These are phyloP conservation scores for Sphagnum tenellum DNA, from an alignment of 225 moss, liverwort and hornwort genomes.

Conservation along the genomic window DNA sequence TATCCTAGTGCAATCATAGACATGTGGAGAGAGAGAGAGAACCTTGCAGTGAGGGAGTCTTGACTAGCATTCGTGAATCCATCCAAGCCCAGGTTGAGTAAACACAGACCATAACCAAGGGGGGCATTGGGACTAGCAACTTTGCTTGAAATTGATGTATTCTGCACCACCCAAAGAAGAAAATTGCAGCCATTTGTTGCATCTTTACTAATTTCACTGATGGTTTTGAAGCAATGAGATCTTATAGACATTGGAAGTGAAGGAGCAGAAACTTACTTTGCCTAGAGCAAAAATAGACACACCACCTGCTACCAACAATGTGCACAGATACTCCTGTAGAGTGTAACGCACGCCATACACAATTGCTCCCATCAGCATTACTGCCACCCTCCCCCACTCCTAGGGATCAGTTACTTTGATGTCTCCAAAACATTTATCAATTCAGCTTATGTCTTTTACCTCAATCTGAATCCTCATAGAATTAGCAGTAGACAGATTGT, in stretches of 20 bases:
- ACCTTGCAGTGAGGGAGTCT: slow-evolving; percentile 73
- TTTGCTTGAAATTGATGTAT: slow-evolving; percentile 38
- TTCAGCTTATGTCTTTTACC: not conserved
- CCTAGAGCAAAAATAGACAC: slow-evolving; percentile 33
- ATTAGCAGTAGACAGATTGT: no score
- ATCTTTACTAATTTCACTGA: not conserved
- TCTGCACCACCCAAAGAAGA: slow-evolving; percentile 42
- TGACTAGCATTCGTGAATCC: slow-evolving; percentile 95
- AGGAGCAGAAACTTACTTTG: not conserved
- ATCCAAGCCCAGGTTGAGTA: slow-evolving; percentile 73
- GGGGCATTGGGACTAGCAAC: slow-evolving; percentile 73
- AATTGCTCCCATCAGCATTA: slow-evolving; percentile 50
- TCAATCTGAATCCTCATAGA: no score
- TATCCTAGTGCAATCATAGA: no score
- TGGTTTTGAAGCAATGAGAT: not conserved
- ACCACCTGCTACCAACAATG: slow-evolving; percentile 46
- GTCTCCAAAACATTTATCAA: not conserved
- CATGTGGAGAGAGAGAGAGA: not conserved
- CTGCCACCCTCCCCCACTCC: slow-evolving; percentile 15
- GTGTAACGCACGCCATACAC: slow-evolving; percentile 36
- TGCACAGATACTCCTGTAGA: slow-evolving; percentile 36
- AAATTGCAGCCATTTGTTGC: slow-evolving; percentile 4
- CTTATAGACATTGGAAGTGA: not conserved
- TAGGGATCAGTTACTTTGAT: not conserved
- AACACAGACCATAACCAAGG: slow-evolving; percentile 66